Percentiles rank a stretch among this genome's conserved stretches.
Conservation (phyloP, 2,329 filamentous ascomycete species). For the Grosmannia clavigera region DNA sequence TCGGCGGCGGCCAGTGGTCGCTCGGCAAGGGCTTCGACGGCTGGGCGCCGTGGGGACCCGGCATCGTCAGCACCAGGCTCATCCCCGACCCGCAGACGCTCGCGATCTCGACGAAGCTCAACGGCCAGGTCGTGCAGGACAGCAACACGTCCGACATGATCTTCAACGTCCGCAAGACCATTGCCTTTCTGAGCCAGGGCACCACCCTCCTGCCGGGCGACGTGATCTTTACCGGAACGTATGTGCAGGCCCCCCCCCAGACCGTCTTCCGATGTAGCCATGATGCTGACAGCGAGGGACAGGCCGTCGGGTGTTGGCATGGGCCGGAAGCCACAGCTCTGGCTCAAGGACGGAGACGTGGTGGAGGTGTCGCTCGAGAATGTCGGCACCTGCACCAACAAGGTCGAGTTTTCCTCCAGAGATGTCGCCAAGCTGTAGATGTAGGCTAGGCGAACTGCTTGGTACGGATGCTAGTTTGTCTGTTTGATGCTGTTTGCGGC, state of each 20-base stretch:
- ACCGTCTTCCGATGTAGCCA: no score
- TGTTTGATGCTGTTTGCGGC: not conserved
- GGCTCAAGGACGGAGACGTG: constrained; percentile 57
- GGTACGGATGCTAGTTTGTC: not conserved
- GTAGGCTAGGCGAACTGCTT: not conserved
- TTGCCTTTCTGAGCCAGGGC: constrained; percentile 47
- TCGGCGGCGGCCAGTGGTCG: constrained; percentile 57
- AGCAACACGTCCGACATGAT: constrained; percentile 50
- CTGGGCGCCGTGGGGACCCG: constrained; percentile 63
- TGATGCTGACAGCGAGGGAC: not conserved
- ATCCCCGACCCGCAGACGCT: constrained; percentile 46
- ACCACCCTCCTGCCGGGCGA: constrained; percentile 52
- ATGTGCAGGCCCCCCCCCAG: constrained; percentile 15
- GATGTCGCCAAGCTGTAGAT: constrained; percentile 22
- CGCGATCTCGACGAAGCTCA: constrained; percentile 44
- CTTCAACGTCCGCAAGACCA: constrained; percentile 46
- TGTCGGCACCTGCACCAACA: constrained; percentile 48
- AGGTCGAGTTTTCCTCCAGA: constrained; percentile 28
- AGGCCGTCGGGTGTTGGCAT: constrained; percentile 60
- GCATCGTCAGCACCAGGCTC: constrained; percentile 47
- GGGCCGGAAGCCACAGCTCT: constrained; percentile 53
- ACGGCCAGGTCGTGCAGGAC: constrained; percentile 45
- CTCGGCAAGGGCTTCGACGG: constrained; percentile 65
- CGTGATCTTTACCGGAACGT: constrained; percentile 55
- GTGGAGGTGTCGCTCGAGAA: constrained; percentile 57